Percentiles rank a stretch among this genome's conserved stretches.
Conservation (phyloP, 495 filamentous ascomycete species). For the Annulohypoxylon nitens region DNA sequence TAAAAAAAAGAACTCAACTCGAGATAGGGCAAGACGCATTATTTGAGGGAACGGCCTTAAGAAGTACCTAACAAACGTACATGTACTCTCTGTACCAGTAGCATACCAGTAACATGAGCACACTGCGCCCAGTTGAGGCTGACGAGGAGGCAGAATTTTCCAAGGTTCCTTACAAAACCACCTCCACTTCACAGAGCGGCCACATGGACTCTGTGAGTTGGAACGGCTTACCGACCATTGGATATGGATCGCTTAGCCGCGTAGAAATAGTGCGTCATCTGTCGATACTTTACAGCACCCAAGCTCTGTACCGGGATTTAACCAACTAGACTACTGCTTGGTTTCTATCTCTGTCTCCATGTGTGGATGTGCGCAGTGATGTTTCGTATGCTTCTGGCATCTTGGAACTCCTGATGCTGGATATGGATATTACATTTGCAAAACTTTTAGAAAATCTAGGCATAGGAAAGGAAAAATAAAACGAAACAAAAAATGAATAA, state of each 20-base stretch:
- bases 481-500: no score
- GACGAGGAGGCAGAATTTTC: slow-evolving; percentile 41
- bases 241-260: slow-evolving; percentile 20
- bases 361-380: no score
- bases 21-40: slow-evolving; percentile 29
- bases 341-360: no score
- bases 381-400: neutral
- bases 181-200: slow-evolving; percentile 14
- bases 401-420: slow-evolving; percentile 3
- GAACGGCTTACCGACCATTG: slow-evolving; percentile 29
- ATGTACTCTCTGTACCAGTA: slow-evolving; percentile 18
- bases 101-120: slow-evolving; percentile 10
- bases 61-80: slow-evolving; percentile 20
- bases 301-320: slow-evolving; percentile 1
- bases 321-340: neutral
- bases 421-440: slow-evolving; percentile 18
- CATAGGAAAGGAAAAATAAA: no score
- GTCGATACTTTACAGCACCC: slow-evolving; percentile 5
- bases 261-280: slow-evolving; percentile 24
- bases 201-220: slow-evolving; percentile 35
- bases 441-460: slow-evolving; percentile 34
- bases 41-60: slow-evolving; percentile 27
- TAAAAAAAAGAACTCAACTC: slow-evolving; percentile 25
- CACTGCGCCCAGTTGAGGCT: slow-evolving; percentile 44
- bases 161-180: slow-evolving; percentile 28